Evolutionary conservation across 768 basidiomycete species (phyloP).

Genomic region (Chalciporus chontae): DNA sequence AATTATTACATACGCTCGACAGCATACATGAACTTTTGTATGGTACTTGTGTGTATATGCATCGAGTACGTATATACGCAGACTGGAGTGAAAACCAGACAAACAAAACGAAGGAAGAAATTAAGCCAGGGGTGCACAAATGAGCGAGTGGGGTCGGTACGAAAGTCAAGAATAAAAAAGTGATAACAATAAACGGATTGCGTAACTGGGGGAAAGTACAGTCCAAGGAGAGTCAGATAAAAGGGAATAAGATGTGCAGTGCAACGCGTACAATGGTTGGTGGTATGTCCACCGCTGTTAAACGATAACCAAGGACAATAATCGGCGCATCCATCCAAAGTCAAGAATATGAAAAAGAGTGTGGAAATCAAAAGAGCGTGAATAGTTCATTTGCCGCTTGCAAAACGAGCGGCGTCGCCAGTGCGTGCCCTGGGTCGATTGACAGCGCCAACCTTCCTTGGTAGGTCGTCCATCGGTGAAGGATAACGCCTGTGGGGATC

Average conservation of each 20-base stretch:
- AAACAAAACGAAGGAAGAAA: constrained; percentile 25
- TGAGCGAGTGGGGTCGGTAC: constrained; percentile 21
- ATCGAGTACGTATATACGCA: constrained; percentile 20
- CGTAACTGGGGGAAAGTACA: constrained; percentile 4
- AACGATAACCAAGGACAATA: constrained; percentile 15
- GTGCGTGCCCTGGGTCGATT: constrained; percentile 66
- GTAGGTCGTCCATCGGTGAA: constrained; percentile 15
- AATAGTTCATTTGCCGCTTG: constrained; percentile 34
- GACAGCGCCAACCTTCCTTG: constrained; percentile 40
- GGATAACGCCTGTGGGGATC: constrained; percentile 8
- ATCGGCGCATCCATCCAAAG: constrained; percentile 13
- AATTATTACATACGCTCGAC: constrained; percentile 13
- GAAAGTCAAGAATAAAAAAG: constrained; percentile 23
- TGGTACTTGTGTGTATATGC: constrained; percentile 16
- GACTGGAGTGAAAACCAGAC: constrained; percentile 19
- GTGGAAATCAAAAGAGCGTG: constrained; percentile 10
- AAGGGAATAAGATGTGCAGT: constrained; percentile 11
- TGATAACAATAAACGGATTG: constrained; percentile 22
- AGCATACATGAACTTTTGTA: constrained; percentile 17
- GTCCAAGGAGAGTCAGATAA: constrained; percentile 10
- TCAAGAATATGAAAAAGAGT: constrained; percentile 9
- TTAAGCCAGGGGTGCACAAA: constrained; percentile 13
- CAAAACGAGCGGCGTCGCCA: constrained; percentile 63
- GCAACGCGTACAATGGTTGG: constrained; percentile 9
- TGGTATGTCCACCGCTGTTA: constrained; percentile 5